Percentiles rank a stretch among this genome's conserved stretches.
These are phyloP conservation scores for Colletotrichum melonis DNA, from an alignment of 2,329 filamentous ascomycete species.

Conservation along the genomic window DNA sequence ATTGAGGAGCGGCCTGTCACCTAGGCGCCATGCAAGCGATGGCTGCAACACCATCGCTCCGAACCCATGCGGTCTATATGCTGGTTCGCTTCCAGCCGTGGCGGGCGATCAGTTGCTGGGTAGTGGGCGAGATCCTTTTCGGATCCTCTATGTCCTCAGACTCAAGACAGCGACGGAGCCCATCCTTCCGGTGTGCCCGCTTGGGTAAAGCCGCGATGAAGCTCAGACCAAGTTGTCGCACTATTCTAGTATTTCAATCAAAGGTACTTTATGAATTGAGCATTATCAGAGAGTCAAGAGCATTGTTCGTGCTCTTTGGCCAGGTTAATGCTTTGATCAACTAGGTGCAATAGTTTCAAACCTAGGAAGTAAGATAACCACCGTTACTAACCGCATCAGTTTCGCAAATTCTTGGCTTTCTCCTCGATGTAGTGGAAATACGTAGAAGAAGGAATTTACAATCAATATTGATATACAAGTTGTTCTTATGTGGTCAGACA, in stretches of 20 bases:
- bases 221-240: background rate
- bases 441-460: too few species aligned
- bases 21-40: background rate
- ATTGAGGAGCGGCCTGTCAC: background rate
- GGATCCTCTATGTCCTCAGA: background rate
- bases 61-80: background rate
- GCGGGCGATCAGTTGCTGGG: background rate
- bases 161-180: background rate
- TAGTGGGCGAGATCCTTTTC: background rate
- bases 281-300: background rate
- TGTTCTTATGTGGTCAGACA: too few species aligned
- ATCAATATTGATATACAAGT: too few species aligned
- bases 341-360: background rate
- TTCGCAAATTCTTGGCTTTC: too few species aligned
- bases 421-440: too few species aligned
- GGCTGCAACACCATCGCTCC: background rate
- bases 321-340: background rate
- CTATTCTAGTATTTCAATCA: background rate
- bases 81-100: constrained; percentile 3
- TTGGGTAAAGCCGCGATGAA: background rate
- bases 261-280: background rate
- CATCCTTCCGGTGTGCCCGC: background rate
- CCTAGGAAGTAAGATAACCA: background rate
- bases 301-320: background rate
- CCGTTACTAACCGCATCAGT: too few species aligned